Evolutionary conservation across 2,329 filamentous ascomycete genomes (phyloP).

Genomic region (Talaromyces sp.): DNA sequence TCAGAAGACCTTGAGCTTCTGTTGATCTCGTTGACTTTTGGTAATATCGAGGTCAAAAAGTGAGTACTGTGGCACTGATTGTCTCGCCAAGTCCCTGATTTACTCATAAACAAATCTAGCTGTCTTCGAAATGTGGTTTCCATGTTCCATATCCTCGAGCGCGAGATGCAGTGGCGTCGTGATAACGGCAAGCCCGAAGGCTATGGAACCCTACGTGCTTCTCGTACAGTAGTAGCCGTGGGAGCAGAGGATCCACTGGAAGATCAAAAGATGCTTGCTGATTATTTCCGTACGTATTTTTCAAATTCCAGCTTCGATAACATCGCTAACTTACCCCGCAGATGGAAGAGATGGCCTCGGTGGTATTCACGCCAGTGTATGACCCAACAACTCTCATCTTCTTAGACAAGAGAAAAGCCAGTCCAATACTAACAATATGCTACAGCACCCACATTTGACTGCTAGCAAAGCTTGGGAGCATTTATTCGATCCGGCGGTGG

Average conservation of each 20-base stretch:
- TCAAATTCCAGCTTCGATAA: not conserved
- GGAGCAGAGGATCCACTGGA: slow-evolving; percentile 84
- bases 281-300: slow-evolving; percentile 76
- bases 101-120: slow-evolving; percentile 46
- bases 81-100: not conserved
- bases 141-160: slow-evolving; percentile 88
- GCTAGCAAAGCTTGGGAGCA: slow-evolving; percentile 74
- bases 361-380: slow-evolving; percentile 64
- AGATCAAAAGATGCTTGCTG: slow-evolving; percentile 76
- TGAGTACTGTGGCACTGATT: slow-evolving; percentile 38
- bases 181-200: slow-evolving; percentile 67
- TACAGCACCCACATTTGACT: slow-evolving; percentile 70
- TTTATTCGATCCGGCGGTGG: slow-evolving; percentile 60
- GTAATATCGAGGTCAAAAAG: slow-evolving; percentile 87
- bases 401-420: not conserved
- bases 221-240: slow-evolving; percentile 81
- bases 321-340: slow-evolving; percentile 36
- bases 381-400: slow-evolving; percentile 9
- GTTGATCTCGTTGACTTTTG: slow-evolving; percentile 87
- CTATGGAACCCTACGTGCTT: slow-evolving; percentile 71
- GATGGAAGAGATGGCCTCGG: slow-evolving; percentile 78
- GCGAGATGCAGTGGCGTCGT: slow-evolving; percentile 82
- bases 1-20: slow-evolving; percentile 83
- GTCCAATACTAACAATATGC: not conserved
- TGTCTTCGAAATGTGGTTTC: slow-evolving; percentile 87